These are phyloP conservation scores for Carex parvula DNA, from an alignment of 176 grass and related monocot species.

Conservation along the genomic window DNA sequence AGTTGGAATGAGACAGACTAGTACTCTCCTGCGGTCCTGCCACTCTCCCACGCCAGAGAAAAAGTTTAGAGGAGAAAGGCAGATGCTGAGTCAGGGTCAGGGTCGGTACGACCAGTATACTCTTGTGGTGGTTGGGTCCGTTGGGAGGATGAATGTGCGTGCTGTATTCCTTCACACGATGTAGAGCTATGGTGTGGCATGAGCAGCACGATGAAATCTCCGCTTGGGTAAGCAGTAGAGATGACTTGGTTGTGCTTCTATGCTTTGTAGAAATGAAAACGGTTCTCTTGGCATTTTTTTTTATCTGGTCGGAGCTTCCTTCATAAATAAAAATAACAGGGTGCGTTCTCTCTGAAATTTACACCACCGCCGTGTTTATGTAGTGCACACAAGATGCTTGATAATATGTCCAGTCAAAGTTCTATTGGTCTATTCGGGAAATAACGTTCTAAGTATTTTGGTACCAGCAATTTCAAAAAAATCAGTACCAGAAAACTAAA, in stretches of 20 bases:
- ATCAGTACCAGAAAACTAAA: too few relatives aligned
- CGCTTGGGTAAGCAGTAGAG: not conserved
- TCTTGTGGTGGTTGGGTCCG: not conserved
- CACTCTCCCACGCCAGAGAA: not conserved
- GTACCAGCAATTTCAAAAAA: too few relatives aligned
- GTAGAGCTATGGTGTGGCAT: not conserved
- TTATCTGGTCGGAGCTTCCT: not conserved
- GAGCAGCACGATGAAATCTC: not conserved
- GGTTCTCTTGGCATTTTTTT: not conserved
- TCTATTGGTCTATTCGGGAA: too few relatives aligned
- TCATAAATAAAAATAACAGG: not conserved
- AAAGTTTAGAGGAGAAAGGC: not conserved
- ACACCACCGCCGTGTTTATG: too few relatives aligned
- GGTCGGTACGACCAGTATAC: not conserved
- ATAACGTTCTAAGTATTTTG: too few relatives aligned
- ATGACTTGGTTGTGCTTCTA: not conserved
- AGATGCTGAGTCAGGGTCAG: not conserved
- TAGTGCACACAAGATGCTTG: too few relatives aligned
- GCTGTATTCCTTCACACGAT: not conserved
- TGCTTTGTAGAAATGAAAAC: not conserved
- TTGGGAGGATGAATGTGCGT: not conserved
- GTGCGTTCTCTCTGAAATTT: not conserved
- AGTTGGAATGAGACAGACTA: too few relatives aligned
- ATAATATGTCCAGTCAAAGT: too few relatives aligned
- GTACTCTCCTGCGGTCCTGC: too few relatives aligned